Conservation (phyloP, 2,329 filamentous ascomycete genomes). For the Exutisphaerella laricina region DNA sequence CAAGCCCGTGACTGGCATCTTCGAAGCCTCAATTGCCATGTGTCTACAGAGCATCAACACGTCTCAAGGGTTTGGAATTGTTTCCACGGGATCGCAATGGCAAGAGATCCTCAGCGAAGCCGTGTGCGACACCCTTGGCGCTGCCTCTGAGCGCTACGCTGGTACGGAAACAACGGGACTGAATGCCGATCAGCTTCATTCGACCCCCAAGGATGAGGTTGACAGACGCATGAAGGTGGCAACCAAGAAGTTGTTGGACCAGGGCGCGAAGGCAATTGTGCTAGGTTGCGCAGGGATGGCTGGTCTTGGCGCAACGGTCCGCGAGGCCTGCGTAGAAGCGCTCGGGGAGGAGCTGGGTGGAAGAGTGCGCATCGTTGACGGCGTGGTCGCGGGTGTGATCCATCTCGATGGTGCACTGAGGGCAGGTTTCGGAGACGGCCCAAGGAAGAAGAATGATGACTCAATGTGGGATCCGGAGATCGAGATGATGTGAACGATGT, state of each 20-base stretch:
- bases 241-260: slow-evolving; percentile 57
- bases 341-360: slow-evolving; percentile 56
- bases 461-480: slow-evolving; percentile 2
- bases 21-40: slow-evolving; percentile 71
- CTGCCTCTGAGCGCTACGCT: slow-evolving; percentile 51
- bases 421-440: slow-evolving; percentile 17
- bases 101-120: slow-evolving; percentile 64
- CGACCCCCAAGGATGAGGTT: slow-evolving; percentile 59
- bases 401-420: slow-evolving; percentile 52
- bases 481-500: slow-evolving; percentile 1
- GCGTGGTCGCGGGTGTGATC: slow-evolving; percentile 64
- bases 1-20: slow-evolving; percentile 70
- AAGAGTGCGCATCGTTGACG: slow-evolving; percentile 69
- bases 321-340: slow-evolving; percentile 59
- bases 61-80: slow-evolving; percentile 67
- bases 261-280: slow-evolving; percentile 54
- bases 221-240: slow-evolving; percentile 61
- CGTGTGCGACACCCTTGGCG: slow-evolving; percentile 59
- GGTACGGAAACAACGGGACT: slow-evolving; percentile 80
- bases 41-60: slow-evolving; percentile 53
- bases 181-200: slow-evolving; percentile 73
- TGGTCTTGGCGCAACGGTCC: slow-evolving; percentile 72
- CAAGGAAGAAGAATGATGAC: slow-evolving; percentile 1
- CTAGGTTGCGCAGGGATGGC: slow-evolving; percentile 91
- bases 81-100: slow-evolving; percentile 84